These are phyloP conservation scores for Backusella liffmaniae DNA, from an alignment of 192 early-diverging fungal species.

Conservation along the genomic window DNA sequence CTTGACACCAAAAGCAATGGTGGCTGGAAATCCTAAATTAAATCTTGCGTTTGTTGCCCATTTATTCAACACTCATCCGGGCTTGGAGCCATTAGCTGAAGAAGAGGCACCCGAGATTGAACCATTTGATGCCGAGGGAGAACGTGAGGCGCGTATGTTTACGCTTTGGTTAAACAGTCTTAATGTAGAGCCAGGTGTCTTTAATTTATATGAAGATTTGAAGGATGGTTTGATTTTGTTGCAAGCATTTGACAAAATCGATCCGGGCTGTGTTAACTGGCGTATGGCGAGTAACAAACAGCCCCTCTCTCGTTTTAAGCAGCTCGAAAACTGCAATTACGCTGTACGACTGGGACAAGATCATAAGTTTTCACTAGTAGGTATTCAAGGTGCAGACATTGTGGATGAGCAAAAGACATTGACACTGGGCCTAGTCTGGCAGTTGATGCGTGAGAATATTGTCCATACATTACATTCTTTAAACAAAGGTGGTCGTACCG, in stretches of 20 bases:
- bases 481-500: constrained; percentile 75
- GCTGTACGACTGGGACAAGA: constrained; percentile 87
- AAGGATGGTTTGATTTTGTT: constrained; percentile 89
- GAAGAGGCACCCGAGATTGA: constrained; percentile 92
- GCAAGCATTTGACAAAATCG: constrained; percentile 94
- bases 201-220: constrained; percentile 96
- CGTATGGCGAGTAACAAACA: constrained; percentile 81
- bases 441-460: constrained; percentile 98
- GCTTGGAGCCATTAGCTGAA: constrained; percentile 88
- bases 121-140: constrained; percentile 75
- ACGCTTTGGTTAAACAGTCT: constrained; percentile 97
- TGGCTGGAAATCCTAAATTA: constrained; percentile 94
- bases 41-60: constrained; percentile 98
- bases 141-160: constrained; percentile 88
- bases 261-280: constrained; percentile 91
- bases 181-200: constrained; percentile 95
- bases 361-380: constrained; percentile 89
- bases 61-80: constrained; percentile 97
- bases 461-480: constrained; percentile 89
- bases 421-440: constrained; percentile 94
- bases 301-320: constrained; percentile 87
- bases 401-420: constrained; percentile 88
- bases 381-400: constrained; percentile 95
- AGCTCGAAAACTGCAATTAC: constrained; percentile 98
- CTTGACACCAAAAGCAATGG: constrained; percentile 89